These are phyloP conservation scores for Hyphopichia khmerensis DNA, from an alignment of 1,139 yeast species.

Conservation along the genomic window DNA sequence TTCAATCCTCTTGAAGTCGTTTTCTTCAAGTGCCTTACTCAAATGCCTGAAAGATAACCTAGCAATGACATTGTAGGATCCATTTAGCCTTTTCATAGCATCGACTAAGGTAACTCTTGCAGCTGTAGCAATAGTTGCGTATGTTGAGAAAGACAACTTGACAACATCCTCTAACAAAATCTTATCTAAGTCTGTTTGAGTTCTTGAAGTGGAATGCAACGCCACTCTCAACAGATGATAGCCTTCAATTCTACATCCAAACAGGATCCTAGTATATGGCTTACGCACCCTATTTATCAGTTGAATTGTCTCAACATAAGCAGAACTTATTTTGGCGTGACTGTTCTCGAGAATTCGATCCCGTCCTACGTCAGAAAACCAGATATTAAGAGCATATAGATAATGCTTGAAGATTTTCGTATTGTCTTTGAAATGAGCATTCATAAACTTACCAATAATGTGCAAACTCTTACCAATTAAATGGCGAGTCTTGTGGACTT, in stretches of 20 bases:
- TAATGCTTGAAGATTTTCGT: slow-evolving; percentile 67
- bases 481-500: slow-evolving; percentile 62
- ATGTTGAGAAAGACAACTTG: slow-evolving; percentile 65
- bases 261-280: slow-evolving; percentile 75
- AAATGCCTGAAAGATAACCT: slow-evolving; percentile 50
- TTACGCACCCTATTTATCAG: slow-evolving; percentile 52
- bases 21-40: slow-evolving; percentile 49
- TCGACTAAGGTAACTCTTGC: slow-evolving; percentile 73
- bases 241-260: slow-evolving; percentile 74
- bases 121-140: slow-evolving; percentile 64
- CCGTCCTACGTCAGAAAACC: slow-evolving; percentile 83
- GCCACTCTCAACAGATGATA: slow-evolving; percentile 76
- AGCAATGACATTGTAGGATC: slow-evolving; percentile 59
- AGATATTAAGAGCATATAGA: slow-evolving; percentile 67
- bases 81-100: slow-evolving; percentile 70
- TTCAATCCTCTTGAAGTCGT: slow-evolving; percentile 55
- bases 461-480: slow-evolving; percentile 70
- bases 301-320: slow-evolving; percentile 36
- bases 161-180: slow-evolving; percentile 69
- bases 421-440: slow-evolving; percentile 58
- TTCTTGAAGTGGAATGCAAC: slow-evolving; percentile 73
- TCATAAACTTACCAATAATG: slow-evolving; percentile 50
- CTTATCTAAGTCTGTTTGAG: slow-evolving; percentile 68
- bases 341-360: slow-evolving; percentile 65
- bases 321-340: slow-evolving; percentile 38